Evolutionary conservation across 2,329 filamentous ascomycete species (phyloP).

Genomic region (Septoria linicola): DNA sequence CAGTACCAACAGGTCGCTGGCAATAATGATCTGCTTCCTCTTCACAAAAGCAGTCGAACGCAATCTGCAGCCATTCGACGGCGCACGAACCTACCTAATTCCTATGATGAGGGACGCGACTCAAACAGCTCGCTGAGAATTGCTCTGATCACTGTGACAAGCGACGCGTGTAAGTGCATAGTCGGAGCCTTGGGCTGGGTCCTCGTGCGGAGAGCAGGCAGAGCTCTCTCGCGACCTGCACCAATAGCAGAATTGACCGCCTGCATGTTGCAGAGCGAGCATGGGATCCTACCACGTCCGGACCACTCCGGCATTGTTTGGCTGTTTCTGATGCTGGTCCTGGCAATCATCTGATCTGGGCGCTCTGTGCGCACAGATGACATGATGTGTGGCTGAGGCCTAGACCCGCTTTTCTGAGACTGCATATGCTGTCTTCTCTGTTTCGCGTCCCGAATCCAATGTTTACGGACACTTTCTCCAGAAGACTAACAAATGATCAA

Average conservation of each 20-base stretch:
- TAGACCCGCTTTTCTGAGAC: not conserved
- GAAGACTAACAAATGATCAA: not conserved
- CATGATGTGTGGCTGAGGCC: slow-evolving; percentile 3
- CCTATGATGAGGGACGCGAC: not conserved
- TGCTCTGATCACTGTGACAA: not conserved
- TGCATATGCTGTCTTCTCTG: not conserved
- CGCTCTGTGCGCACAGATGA: slow-evolving; percentile 1
- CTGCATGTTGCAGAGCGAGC: not conserved
- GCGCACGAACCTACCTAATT: no score
- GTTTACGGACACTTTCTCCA: not conserved
- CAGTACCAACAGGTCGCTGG: no score
- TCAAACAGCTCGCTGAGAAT: not conserved
- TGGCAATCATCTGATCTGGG: slow-evolving; percentile 1
- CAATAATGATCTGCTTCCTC: no score
- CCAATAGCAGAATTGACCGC: slow-evolving; percentile 9
- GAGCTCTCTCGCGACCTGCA: slow-evolving; percentile 1
- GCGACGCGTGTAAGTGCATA: not conserved
- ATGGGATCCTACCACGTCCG: not conserved
- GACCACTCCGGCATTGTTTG: not conserved
- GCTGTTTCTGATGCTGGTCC: not conserved
- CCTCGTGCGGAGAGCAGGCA: slow-evolving; percentile 2
- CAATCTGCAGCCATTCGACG: no score
- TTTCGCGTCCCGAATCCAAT: not conserved
- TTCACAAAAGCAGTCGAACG: no score
- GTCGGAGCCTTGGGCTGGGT: not conserved